These are phyloP conservation scores for Trametes cinnabarina DNA, from an alignment of 768 basidiomycete genomes.

Conservation along the genomic window DNA sequence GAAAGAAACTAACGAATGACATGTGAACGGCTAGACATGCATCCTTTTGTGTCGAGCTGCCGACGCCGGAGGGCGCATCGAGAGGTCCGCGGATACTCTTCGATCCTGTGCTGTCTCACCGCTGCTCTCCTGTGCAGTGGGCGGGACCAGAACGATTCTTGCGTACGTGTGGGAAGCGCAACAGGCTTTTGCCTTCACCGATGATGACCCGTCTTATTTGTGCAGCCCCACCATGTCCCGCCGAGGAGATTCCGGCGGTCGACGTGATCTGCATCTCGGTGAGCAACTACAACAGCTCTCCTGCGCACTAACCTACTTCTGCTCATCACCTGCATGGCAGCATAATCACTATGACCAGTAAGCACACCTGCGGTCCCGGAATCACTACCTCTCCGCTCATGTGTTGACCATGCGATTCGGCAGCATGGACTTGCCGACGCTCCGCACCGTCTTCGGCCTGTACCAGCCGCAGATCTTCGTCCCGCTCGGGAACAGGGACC, in stretches of 20 bases:
- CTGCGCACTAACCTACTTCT: background rate
- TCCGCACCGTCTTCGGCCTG: conserved; percentile 28
- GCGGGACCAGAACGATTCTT: conserved; percentile 35
- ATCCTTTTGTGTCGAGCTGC: conserved; percentile 39
- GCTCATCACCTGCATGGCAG: conserved; percentile 17
- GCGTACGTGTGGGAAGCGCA: conserved; percentile 30
- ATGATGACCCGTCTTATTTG: background rate
- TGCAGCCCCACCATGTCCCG: conserved; percentile 36
- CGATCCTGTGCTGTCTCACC: conserved; percentile 37
- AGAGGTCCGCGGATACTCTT: conserved; percentile 40
- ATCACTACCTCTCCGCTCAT: no score
- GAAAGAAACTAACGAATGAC: background rate
- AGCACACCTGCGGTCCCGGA: no score
- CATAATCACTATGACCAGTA: conserved; percentile 41
- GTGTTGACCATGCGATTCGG: no score
- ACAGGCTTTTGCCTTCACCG: background rate
- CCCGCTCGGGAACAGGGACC: conserved; percentile 42
- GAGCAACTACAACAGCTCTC: conserved; percentile 18
- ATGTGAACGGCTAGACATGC: conserved; percentile 31
- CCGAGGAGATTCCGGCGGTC: conserved; percentile 45
- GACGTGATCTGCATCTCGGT: conserved; percentile 50
- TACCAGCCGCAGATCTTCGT: conserved; percentile 42
- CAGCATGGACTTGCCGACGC: conserved; percentile 37
- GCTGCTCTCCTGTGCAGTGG: conserved; percentile 34
- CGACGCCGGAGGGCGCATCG: conserved; percentile 30